Evolutionary conservation across 2,329 filamentous ascomycete genomes (phyloP).

Genomic region (Aureobasidium sp.): DNA sequence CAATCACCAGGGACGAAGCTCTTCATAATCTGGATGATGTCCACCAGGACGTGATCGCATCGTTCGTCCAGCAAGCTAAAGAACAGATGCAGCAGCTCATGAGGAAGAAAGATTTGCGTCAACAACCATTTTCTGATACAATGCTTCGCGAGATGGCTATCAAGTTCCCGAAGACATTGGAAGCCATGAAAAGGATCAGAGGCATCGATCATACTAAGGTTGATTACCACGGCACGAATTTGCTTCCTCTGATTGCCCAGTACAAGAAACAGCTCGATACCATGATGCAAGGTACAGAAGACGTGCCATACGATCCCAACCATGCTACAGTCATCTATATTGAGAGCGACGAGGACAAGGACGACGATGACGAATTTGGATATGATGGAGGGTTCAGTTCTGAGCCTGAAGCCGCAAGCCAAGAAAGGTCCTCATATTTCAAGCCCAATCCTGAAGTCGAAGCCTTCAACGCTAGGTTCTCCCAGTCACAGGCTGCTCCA

Average conservation of each 20-base stretch:
- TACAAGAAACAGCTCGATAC: slow-evolving; percentile 27
- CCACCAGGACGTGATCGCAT: slow-evolving; percentile 56
- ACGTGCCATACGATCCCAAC: slow-evolving; percentile 39
- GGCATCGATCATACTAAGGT: slow-evolving; percentile 59
- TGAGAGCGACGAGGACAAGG: slow-evolving; percentile 36
- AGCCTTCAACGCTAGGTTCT: slow-evolving; percentile 24
- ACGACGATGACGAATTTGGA: slow-evolving; percentile 35
- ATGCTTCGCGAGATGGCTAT: slow-evolving; percentile 69
- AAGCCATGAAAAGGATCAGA: slow-evolving; percentile 56
- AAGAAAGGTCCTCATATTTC: slow-evolving; percentile 22
- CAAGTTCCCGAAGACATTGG: slow-evolving; percentile 54
- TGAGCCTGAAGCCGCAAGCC: slow-evolving; percentile 34
- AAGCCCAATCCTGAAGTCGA: slow-evolving; percentile 20
- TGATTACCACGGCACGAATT: slow-evolving; percentile 50
- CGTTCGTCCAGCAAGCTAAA: slow-evolving; percentile 59
- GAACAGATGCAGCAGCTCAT: slow-evolving; percentile 54
- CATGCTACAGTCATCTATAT: slow-evolving; percentile 43
- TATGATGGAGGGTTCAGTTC: slow-evolving; percentile 39
- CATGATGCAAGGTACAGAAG: slow-evolving; percentile 38
- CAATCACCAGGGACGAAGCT: slow-evolving; percentile 51
- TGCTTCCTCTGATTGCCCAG: slow-evolving; percentile 52
- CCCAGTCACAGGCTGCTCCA: slow-evolving; percentile 15
- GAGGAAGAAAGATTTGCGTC: slow-evolving; percentile 50
- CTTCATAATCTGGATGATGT: slow-evolving; percentile 50
- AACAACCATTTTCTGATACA: slow-evolving; percentile 58